These are phyloP conservation scores for Penstemon barbatus DNA, from an alignment of 257 asterid genomes.

Conservation along the genomic window DNA sequence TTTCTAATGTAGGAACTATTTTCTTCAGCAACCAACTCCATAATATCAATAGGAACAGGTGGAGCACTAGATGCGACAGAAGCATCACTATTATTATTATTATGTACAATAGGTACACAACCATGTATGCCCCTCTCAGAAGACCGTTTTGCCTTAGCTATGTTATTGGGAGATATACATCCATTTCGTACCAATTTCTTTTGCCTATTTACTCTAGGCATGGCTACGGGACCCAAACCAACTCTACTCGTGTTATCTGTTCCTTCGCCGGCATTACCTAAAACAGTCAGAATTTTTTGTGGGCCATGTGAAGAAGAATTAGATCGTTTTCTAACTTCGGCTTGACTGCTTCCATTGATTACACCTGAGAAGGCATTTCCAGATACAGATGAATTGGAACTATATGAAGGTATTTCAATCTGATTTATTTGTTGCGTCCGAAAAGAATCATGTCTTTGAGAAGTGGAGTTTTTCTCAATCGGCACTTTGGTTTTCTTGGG, in stretches of 20 bases:
- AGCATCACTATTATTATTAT: conserved; percentile 22
- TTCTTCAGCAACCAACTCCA: conserved; percentile 53
- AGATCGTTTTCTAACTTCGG: conserved; percentile 29
- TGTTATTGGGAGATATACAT: conserved; percentile 77
- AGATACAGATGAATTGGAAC: conserved; percentile 28
- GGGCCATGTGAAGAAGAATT: conserved; percentile 35
- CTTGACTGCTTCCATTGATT: conserved; percentile 30
- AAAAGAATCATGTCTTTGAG: conserved; percentile 34
- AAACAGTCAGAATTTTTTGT: conserved; percentile 25
- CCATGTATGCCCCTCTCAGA: conserved; percentile 38
- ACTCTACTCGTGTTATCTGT: conserved; percentile 31
- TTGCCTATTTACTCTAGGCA: conserved; percentile 54
- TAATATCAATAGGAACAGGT: conserved; percentile 30
- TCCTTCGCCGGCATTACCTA: conserved; percentile 35
- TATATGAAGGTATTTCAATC: conserved; percentile 26
- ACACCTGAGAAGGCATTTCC: conserved; percentile 33
- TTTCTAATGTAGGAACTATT: conserved; percentile 41
- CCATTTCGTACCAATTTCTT: conserved; percentile 88
- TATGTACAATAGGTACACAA: conserved; percentile 35
- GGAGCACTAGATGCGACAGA: conserved; percentile 37
- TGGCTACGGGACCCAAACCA: conserved; percentile 33
- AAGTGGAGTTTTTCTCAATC: conserved; percentile 37
- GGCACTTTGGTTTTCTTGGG: conserved; percentile 28
- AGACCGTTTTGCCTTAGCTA: conserved; percentile 58
- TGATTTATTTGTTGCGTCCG: conserved; percentile 24